Base-by-base conservation (phyloP, 768 basidiomycete species). In the Phaeotremella skinneri region DNA sequence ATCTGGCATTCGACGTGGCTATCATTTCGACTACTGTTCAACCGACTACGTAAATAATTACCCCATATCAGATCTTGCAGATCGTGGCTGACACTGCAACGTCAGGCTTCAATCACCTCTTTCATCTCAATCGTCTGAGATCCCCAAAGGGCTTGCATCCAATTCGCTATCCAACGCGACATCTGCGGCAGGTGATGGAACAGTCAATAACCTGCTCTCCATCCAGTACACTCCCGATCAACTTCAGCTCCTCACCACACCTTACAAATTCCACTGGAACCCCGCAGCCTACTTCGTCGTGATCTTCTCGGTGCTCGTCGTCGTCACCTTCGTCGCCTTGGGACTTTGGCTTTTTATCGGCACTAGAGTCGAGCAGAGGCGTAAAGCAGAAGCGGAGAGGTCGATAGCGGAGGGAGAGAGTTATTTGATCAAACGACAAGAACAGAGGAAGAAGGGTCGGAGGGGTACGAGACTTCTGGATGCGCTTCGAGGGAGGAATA, bases 1-100 rank as follows among this genome's bases (percentile, higher is more conserved):
- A 63, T 49, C 48, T 71, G 52, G 60, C 63, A 11, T 66, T 71
- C 27, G 69, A 71, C 55, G 49, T 42, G 45, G 23, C 49, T 27
- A 32, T n/a, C 25, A 39, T 52, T 27, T 23, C 52, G 37, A 7
- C 43, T n/a, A n/a, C 45, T 20, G 42, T 48, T 20, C 21, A 41
- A 31, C 39, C 58, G 14, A 47, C 51, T 5, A 31, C 58, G 2
- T 52, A 51, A 11, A 11, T n/a, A 11, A n/a, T n/a, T n/a, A 41
- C 11, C 23, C 47, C 13, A 25, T 25, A 11, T 11, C 13, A 14
- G 25, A 25, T 49, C 11, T 49, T 23, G 47, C 23, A 11, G 13
- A 13, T 13, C 13, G 47, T 23, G 13, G 11, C 47, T 11, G 47
- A 13, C 13, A 13, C 47, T 11, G 23, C 23, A 25, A 13, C 23